Base-by-base conservation (phyloP, 2,329 filamentous ascomycete species). In the Phyllosticta citribraziliensis region DNA sequence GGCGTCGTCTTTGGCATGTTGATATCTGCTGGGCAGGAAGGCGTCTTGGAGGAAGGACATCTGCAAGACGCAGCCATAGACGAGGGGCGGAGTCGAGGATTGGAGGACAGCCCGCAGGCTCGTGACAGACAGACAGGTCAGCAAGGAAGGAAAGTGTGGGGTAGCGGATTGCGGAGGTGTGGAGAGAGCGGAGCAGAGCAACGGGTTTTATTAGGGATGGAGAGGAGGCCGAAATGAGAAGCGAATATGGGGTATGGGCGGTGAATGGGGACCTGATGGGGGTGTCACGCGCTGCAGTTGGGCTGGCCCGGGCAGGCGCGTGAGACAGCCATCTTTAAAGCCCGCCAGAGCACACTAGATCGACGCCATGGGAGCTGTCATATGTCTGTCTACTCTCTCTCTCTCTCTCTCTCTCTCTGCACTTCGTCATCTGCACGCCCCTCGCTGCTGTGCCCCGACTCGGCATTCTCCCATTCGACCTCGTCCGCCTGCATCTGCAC, bases 41-140 rank as follows among this genome's bases (percentile, higher is more conserved):
- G 60, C 52, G 60, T 62, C 60, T 25, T 58, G 60, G 56, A 62
- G 60, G 56, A 62, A 61, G 55, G 60, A 61, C 60, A 61, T 61
- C 55, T 52, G 58, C 58, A 30, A 50, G n/a, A 20, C n/a, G 22
- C 40, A 61, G 58, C 58, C 58, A 61, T 61, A 52, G 19, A 53
- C 58, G 47, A 25, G 50, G 20, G 57, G n/a, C 17, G 25, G 25
- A 35, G 10, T 5, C 5, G 22, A 30, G 27, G 30, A n/a, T 58
- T 25, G 20, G 24, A 25, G 17, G 50, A 47, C 50, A 50, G 57
- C 30, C 33, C 33, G 27, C 27, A 30, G 33, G 33, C 33, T 40
- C 33, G 33, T 40, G 11, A 40, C 14, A 10, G 14, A 40, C 14
- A 10, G 14, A 22, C 22, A 22, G 22, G 22, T 40, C 25, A 5